A percentile compares a stretch with the other conserved stretches of the same genome.
These are phyloP conservation scores for Botrytis galanthina DNA, from an alignment of 2,329 filamentous ascomycete species.

Conservation along the genomic window DNA sequence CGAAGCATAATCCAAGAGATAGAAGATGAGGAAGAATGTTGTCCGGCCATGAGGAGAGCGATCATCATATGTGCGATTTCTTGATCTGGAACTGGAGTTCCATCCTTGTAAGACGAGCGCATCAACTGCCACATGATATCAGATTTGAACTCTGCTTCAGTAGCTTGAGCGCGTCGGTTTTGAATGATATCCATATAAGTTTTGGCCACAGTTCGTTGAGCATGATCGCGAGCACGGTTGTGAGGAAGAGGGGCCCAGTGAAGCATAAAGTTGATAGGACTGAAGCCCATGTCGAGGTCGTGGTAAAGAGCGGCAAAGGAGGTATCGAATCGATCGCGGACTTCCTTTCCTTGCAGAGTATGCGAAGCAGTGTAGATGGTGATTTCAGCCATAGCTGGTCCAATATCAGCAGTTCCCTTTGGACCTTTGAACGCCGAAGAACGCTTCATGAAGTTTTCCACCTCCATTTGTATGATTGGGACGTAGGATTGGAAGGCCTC, in stretches of 20 bases:
- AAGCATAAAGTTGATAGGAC: slow-evolving; percentile 84
- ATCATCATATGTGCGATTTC: slow-evolving; percentile 95
- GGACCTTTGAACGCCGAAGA: slow-evolving; percentile 64
- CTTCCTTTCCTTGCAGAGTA: slow-evolving; percentile 79
- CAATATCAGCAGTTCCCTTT: slow-evolving; percentile 68
- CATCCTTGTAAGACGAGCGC: slow-evolving; percentile 82
- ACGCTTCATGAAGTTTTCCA: slow-evolving; percentile 68
- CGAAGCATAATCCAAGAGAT: slow-evolving; percentile 82
- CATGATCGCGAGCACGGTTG: slow-evolving; percentile 76
- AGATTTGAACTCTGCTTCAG: slow-evolving; percentile 52
- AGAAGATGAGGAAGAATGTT: slow-evolving; percentile 84
- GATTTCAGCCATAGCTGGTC: slow-evolving; percentile 76
- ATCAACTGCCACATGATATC: slow-evolving; percentile 93
- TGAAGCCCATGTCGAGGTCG: slow-evolving; percentile 87
- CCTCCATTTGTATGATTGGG: slow-evolving; percentile 72
- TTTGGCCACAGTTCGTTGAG: slow-evolving; percentile 76
- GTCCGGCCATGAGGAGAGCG: slow-evolving; percentile 85
- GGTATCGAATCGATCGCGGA: slow-evolving; percentile 76
- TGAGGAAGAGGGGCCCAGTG: slow-evolving; percentile 88
- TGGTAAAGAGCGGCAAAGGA: slow-evolving; percentile 81
- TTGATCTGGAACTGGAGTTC: slow-evolving; percentile 72
- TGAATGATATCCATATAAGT: slow-evolving; percentile 81
- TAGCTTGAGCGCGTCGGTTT: slow-evolving; percentile 54
- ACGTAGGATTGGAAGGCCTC: slow-evolving; percentile 75
- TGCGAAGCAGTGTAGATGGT: slow-evolving; percentile 89